These are phyloP conservation scores for Papiliotrema flavescens DNA, from an alignment of 1,284 basidiomycete genomes.

Conservation along the genomic window DNA sequence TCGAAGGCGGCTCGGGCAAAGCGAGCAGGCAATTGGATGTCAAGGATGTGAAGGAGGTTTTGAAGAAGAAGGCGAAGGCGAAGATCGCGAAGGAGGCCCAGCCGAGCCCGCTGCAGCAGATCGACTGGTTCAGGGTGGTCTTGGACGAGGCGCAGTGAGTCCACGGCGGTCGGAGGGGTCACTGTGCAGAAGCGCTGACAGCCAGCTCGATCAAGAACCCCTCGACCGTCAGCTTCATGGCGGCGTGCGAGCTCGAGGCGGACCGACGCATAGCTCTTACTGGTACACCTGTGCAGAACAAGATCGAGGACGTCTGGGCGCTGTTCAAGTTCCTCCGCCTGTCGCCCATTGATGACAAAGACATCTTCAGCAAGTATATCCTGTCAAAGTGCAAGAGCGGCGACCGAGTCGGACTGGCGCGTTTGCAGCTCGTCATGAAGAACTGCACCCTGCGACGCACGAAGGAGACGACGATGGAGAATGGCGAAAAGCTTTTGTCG, in stretches of 20 bases:
- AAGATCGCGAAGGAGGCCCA: slow-evolving; percentile 57
- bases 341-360: slow-evolving; percentile 88
- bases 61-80: slow-evolving; percentile 62
- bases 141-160: slow-evolving; percentile 97
- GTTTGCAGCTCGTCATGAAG: slow-evolving; percentile 96
- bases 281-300: slow-evolving; percentile 98
- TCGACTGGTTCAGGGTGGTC: slow-evolving; percentile 97
- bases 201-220: slow-evolving; percentile 92
- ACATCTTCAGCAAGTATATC: slow-evolving; percentile 87
- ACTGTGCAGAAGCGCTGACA: too few relatives aligned
- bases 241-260: slow-evolving; percentile 90
- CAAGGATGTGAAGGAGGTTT: slow-evolving; percentile 35
- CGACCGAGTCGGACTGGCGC: slow-evolving; percentile 83
- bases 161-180: not conserved
- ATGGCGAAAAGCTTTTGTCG: slow-evolving; percentile 78
- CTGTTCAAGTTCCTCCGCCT: slow-evolving; percentile 93
- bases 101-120: slow-evolving; percentile 84
- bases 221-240: slow-evolving; percentile 85
- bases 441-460: slow-evolving; percentile 93
- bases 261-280: slow-evolving; percentile 91
- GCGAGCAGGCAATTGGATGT: too few relatives aligned
- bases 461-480: slow-evolving; percentile 77
- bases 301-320: slow-evolving; percentile 95
- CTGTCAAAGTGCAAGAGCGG: slow-evolving; percentile 86
- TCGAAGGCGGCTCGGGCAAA: too few relatives aligned